These are phyloP conservation scores for Auriscalpium orientale DNA, from an alignment of 768 basidiomycete species.

Conservation along the genomic window DNA sequence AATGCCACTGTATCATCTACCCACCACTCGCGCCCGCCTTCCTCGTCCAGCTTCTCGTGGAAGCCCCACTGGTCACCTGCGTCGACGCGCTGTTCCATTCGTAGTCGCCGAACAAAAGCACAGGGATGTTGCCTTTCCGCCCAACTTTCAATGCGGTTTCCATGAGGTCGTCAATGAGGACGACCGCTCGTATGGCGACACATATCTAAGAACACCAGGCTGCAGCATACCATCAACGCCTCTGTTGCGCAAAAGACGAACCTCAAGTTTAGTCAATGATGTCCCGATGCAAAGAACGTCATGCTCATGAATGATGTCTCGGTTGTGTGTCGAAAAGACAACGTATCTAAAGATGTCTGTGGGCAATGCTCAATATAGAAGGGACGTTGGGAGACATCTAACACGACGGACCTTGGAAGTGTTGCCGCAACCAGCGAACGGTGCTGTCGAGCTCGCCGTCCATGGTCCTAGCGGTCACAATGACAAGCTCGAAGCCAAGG, in stretches of 20 bases:
- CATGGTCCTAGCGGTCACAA: slow-evolving; percentile 8
- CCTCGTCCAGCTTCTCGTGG: slow-evolving; percentile 7
- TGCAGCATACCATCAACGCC: neutral
- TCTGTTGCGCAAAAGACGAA: neutral
- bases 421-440: slow-evolving; percentile 4
- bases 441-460: slow-evolving; percentile 8
- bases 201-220: slow-evolving; percentile 2
- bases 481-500: slow-evolving; percentile 2
- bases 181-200: neutral
- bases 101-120: slow-evolving; percentile 10
- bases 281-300: slow-evolving; percentile 4
- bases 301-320: neutral
- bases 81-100: slow-evolving; percentile 12
- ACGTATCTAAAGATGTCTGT: slow-evolving; percentile 4
- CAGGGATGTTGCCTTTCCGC: neutral
- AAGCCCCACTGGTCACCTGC: slow-evolving; percentile 4
- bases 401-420: slow-evolving; percentile 5
- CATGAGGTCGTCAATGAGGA: slow-evolving; percentile 10
- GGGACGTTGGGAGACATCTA: neutral
- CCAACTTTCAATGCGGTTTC: slow-evolving; percentile 10
- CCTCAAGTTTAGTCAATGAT: slow-evolving; percentile 7
- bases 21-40: slow-evolving; percentile 12
- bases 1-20: slow-evolving; percentile 6
- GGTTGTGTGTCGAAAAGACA: slow-evolving; percentile 8
- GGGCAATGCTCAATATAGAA: neutral